phyloP scores from a whole-genome alignment of 1,284 basidiomycete species.

The Ceratobasidium sp. region DNA sequence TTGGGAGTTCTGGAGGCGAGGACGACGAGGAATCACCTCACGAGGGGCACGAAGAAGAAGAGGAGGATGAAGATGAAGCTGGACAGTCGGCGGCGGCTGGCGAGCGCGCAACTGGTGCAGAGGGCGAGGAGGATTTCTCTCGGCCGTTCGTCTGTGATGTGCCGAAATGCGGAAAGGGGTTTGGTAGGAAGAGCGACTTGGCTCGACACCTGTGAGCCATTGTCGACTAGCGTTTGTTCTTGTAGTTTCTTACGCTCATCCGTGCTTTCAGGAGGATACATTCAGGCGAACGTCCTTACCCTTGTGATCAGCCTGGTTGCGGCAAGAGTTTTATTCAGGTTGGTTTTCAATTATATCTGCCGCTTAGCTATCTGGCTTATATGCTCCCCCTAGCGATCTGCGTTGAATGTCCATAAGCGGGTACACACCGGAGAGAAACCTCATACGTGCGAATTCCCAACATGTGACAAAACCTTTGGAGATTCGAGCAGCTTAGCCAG shows the following conservation, averaged over 20 bases:
- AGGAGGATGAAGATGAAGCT: constrained; percentile 43
- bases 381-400: constrained; percentile 69
- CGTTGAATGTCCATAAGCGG: constrained; percentile 84
- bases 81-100: constrained; percentile 37
- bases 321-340: constrained; percentile 90
- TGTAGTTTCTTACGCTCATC: constrained; percentile 26
- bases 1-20: constrained; percentile 28
- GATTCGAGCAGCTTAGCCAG: constrained; percentile 89
- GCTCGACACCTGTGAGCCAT: constrained; percentile 30
- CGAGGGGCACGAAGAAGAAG: constrained; percentile 29
- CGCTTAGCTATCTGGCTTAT: not conserved
- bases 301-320: constrained; percentile 66
- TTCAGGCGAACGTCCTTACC: constrained; percentile 86
- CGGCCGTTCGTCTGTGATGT: constrained; percentile 39
- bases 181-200: constrained; percentile 41
- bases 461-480: constrained; percentile 83
- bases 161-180: constrained; percentile 44
- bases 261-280: constrained; percentile 66
- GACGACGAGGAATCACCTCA: constrained; percentile 29
- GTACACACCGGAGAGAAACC: constrained; percentile 92
- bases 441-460: constrained; percentile 85
- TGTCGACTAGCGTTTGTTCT: not conserved
- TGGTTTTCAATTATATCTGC: constrained; percentile 46
- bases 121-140: constrained; percentile 44
- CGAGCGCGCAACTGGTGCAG: not conserved